Conservation (phyloP, 1,284 basidiomycete species). For the Paramarasmius palmivorus region DNA sequence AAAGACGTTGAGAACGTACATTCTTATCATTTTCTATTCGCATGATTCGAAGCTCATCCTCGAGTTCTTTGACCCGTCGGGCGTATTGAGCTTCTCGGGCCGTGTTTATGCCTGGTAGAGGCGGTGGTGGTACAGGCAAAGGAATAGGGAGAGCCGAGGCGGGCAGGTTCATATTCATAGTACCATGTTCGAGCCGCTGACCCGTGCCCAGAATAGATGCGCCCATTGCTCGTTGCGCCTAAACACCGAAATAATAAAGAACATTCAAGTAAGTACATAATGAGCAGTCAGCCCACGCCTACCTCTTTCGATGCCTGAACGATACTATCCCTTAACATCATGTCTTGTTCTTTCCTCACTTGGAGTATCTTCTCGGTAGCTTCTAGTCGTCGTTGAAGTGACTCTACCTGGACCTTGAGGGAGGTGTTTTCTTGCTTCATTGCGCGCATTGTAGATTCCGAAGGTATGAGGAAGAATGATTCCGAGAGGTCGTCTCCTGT, state of each 20-base stretch:
- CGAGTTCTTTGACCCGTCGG: slow-evolving; percentile 71
- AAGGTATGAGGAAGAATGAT: slow-evolving; percentile 74
- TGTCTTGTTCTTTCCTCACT: slow-evolving; percentile 73
- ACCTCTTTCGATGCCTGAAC: slow-evolving; percentile 79
- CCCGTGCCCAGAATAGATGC: slow-evolving; percentile 47
- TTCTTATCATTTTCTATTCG: slow-evolving; percentile 82
- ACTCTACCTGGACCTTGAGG: slow-evolving; percentile 60
- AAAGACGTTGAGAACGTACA: slow-evolving; percentile 41
- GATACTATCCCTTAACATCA: slow-evolving; percentile 75
- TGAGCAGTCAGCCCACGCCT: slow-evolving; percentile 12
- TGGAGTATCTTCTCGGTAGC: slow-evolving; percentile 62
- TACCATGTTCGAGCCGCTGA: slow-evolving; percentile 46
- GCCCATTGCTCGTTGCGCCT: slow-evolving; percentile 79
- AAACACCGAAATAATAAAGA: slow-evolving; percentile 2
- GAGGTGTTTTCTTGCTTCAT: slow-evolving; percentile 66
- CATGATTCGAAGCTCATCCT: slow-evolving; percentile 70
- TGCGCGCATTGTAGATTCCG: slow-evolving; percentile 47
- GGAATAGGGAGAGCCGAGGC: too few relatives aligned
- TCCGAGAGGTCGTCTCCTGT: slow-evolving; percentile 68
- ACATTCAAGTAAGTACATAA: background rate
- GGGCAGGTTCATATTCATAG: slow-evolving; percentile 56
- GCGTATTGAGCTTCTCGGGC: slow-evolving; percentile 69
- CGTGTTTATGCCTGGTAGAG: slow-evolving; percentile 51
- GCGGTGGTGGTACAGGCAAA: slow-evolving; percentile 32
- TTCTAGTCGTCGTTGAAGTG: slow-evolving; percentile 55